Conservation (phyloP, 1,284 basidiomycete genomes). For the Sphagnurus paluster region DNA sequence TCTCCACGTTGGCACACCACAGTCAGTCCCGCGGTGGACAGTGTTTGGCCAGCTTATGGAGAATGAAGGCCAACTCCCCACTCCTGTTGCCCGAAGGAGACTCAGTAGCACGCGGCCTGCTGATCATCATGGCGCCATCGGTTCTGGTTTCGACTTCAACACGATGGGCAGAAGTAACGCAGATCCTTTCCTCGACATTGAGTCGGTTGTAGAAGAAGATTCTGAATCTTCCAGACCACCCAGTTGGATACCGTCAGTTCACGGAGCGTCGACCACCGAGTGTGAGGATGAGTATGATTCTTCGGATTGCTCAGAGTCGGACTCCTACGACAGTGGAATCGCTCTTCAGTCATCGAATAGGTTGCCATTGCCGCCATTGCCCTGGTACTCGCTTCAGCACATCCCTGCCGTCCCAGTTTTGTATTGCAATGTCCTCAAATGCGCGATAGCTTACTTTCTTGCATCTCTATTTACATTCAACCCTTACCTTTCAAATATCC, state of each 20-base stretch:
- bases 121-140: constrained; percentile 4
- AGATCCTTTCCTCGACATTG: constrained; percentile 16
- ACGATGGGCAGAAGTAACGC: constrained; percentile 5
- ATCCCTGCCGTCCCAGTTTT: constrained; percentile 42
- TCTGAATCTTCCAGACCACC: constrained; percentile 3
- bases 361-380: background rate
- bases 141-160: background rate
- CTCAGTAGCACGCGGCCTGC: constrained; percentile 12
- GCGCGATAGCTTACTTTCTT: constrained; percentile 87
- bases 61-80: constrained; percentile 49
- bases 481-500: constrained; percentile 62
- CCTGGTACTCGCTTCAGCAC: constrained; percentile 22
- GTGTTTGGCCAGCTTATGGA: constrained; percentile 74
- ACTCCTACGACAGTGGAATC: constrained; percentile 18
- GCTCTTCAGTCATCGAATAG: constrained; percentile 7
- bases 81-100: constrained; percentile 20
- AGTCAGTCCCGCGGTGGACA: constrained; percentile 53
- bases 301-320: constrained; percentile 22
- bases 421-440: constrained; percentile 84
- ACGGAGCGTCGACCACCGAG: background rate
- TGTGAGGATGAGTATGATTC: constrained; percentile 13
- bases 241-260: constrained; percentile 2
- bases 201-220: constrained; percentile 6
- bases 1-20: constrained; percentile 13
- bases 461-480: constrained; percentile 93